These are phyloP conservation scores for Phytopythium boreale DNA, from an alignment of 352 stramenopile species.

Conservation along the genomic window DNA sequence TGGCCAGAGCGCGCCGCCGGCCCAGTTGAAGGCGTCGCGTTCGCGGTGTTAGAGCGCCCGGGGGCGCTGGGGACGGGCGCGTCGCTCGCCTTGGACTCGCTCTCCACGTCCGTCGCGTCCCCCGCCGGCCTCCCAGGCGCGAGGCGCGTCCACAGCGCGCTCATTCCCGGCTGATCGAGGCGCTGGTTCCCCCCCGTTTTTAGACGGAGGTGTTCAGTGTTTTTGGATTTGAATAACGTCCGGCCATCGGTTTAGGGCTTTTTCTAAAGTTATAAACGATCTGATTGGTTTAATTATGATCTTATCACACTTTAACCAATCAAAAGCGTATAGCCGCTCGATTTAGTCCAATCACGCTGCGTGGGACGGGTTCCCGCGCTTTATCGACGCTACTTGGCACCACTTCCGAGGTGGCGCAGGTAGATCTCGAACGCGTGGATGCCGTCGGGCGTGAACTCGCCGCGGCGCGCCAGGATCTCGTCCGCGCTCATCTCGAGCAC, in stretches of 20 bases:
- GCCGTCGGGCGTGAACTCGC: conserved; percentile 79
- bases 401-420: conserved; percentile 14
- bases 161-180: not conserved
- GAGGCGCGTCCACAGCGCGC: conserved; percentile 30
- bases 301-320: conserved; percentile 4
- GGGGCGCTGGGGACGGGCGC: too few relatives aligned
- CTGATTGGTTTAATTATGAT: not conserved
- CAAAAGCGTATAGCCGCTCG: not conserved
- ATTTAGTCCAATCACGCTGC: not conserved
- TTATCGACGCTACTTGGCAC: not conserved
- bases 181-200: not conserved
- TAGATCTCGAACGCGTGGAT: conserved; percentile 81
- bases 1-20: conserved; percentile 50
- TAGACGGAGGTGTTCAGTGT: not conserved
- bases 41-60: too few relatives aligned
- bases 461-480: conserved; percentile 57
- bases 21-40: not conserved
- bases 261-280: not conserved
- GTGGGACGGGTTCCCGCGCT: not conserved
- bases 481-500: conserved; percentile 68
- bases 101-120: not conserved
- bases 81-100: not conserved
- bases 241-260: not conserved
- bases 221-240: not conserved
- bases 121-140: not conserved